phyloP scores from a whole-genome alignment of 1,284 basidiomycete genomes.

The Heterobasidion annosum region DNA sequence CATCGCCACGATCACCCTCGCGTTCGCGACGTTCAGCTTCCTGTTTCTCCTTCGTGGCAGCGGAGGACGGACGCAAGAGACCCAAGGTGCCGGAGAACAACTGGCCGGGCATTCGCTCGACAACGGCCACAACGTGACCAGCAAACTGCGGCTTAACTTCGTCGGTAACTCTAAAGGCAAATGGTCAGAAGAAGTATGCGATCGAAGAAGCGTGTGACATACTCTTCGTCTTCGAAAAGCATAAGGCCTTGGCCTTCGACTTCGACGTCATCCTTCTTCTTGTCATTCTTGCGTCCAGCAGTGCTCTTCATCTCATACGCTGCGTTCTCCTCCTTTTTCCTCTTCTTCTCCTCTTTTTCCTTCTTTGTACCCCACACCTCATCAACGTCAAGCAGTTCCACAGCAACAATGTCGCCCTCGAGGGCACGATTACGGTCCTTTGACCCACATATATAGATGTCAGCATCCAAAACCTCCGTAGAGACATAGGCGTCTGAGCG shows the following conservation, averaged over 20 bases:
- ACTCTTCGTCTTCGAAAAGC: conserved; percentile 97
- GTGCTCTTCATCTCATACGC: conserved; percentile 78
- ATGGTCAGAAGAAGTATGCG: conserved; percentile 11
- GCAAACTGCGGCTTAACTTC: conserved; percentile 94
- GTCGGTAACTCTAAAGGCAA: conserved; percentile 72
- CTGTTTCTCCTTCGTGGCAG: conserved; percentile 99
- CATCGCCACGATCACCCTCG: conserved; percentile 83
- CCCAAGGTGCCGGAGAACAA: conserved; percentile 97
- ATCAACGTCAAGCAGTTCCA: conserved; percentile 95
- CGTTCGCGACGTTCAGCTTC: conserved; percentile 96
- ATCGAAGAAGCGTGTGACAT: conserved; percentile 12
- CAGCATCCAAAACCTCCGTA: conserved; percentile 97
- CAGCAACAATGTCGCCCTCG: conserved; percentile 97
- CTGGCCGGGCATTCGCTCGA: conserved; percentile 98
- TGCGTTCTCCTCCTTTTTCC: conserved; percentile 98
- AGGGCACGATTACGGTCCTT: conserved; percentile 98
- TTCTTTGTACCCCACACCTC: conserved; percentile 99
- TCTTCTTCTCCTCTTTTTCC: conserved; percentile 99
- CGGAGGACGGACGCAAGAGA: conserved; percentile 91
- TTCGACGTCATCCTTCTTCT: conserved; percentile 99
- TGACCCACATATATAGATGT: conserved; percentile 98
- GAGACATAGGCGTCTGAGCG: conserved; percentile 98
- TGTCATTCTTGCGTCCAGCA: conserved; percentile 86
- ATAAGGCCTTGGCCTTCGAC: conserved; percentile 97
- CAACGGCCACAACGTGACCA: conserved; percentile 96